Evolutionary conservation across 768 basidiomycete species (phyloP).

Genomic region (Trametes cingulata): DNA sequence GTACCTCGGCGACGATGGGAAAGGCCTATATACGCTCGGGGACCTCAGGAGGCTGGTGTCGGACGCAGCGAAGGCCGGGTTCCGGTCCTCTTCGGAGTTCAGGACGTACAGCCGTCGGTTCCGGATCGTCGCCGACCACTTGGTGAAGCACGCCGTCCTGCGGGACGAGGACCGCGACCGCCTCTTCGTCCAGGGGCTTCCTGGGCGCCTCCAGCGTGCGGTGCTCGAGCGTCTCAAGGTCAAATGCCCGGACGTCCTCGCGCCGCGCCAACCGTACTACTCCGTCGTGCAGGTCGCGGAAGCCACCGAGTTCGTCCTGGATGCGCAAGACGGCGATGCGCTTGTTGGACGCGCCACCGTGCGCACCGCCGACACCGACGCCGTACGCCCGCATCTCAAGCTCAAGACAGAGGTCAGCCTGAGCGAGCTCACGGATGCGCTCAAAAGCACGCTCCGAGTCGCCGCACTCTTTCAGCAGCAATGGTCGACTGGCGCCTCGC

Average conservation of each 20-base stretch:
- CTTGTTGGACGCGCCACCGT: neutral
- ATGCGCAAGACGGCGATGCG: neutral
- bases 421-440: neutral
- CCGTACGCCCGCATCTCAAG: neutral
- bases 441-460: neutral
- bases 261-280: constrained; percentile 33
- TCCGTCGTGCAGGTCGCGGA: constrained; percentile 22
- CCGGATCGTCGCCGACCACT: constrained; percentile 19
- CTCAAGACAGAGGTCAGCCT: constrained; percentile 3
- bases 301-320: constrained; percentile 25
- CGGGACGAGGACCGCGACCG: constrained; percentile 26
- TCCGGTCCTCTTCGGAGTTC: neutral
- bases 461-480: neutral
- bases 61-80: constrained; percentile 6
- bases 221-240: constrained; percentile 21
- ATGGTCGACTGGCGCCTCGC: neutral
- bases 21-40: constrained; percentile 19
- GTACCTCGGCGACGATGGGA: constrained; percentile 26
- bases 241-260: constrained; percentile 24
- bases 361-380: too few relatives aligned
- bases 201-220: neutral
- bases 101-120: constrained; percentile 26
- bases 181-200: constrained; percentile 24
- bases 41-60: constrained; percentile 29
- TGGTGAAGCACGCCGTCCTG: constrained; percentile 22